Percentiles rank a stretch among this genome's conserved stretches.
Evolutionary conservation across 2,329 filamentous ascomycete species (phyloP).

Genomic region (Ilyonectria sp.): DNA sequence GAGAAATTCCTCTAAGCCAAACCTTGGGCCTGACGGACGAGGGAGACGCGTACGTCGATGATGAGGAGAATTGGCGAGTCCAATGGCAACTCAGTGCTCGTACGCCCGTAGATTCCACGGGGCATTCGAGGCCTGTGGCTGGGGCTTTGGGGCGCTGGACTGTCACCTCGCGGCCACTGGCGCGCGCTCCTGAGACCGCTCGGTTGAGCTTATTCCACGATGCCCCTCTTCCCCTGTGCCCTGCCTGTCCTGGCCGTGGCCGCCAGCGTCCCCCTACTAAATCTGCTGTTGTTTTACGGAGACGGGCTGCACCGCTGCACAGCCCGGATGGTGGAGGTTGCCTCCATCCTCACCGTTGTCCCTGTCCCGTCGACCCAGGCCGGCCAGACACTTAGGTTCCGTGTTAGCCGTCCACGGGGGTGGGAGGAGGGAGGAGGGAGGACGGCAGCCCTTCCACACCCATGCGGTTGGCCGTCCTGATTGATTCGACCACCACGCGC

Average conservation of each 20-base stretch:
- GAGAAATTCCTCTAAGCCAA: conserved; percentile 9
- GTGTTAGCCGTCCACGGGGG: conserved; percentile 29
- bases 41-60: not conserved
- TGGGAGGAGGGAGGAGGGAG: not conserved
- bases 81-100: not conserved
- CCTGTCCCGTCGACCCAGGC: conserved; percentile 20
- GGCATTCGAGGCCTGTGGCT: not conserved
- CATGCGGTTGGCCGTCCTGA: conserved; percentile 4
- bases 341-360: conserved; percentile 27
- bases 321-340: conserved; percentile 30
- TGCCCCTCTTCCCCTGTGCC: conserved; percentile 8
- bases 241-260: not conserved
- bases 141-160: not conserved
- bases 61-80: not conserved
- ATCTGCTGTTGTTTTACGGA: conserved; percentile 26
- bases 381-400: conserved; percentile 27
- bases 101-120: not conserved
- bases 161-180: not conserved
- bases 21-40: conserved; percentile 6
- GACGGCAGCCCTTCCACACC: conserved; percentile 24
- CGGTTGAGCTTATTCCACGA: conserved; percentile 18
- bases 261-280: conserved; percentile 8
- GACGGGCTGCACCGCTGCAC: conserved; percentile 16
- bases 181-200: conserved; percentile 10
- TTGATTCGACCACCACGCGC: conserved; percentile 3